Conservation (phyloP, 306 rosid species). For the Quercus engelmannii region DNA sequence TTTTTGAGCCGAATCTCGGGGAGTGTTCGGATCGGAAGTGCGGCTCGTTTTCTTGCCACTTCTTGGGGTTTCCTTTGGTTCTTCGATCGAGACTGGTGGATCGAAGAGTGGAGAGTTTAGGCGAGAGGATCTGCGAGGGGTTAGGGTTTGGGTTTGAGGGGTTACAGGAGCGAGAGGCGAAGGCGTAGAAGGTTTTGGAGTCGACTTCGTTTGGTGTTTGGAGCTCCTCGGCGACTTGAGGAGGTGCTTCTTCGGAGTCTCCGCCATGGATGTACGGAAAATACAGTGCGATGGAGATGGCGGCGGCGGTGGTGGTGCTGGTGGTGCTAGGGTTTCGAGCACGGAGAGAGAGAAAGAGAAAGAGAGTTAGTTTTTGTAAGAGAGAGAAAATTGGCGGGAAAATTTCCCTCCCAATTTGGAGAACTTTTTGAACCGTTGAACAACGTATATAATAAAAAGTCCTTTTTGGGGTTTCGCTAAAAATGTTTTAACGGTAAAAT, state of each 20-base stretch:
- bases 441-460: no score
- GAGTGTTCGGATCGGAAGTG: neutral
- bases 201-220: conserved; percentile 15
- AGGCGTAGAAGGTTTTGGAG: conserved; percentile 33
- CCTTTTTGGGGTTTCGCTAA: no score
- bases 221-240: conserved; percentile 38
- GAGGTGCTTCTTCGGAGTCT: conserved; percentile 42
- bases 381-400: conserved; percentile 45
- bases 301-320: conserved; percentile 9
- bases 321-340: conserved; percentile 25
- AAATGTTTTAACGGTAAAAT: no score
- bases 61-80: conserved; percentile 3
- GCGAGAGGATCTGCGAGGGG: conserved; percentile 62
- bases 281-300: neutral
- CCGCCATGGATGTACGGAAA: conserved; percentile 47
- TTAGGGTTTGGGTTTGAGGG: conserved; percentile 38
- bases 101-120: conserved; percentile 26
- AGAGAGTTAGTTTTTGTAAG: neutral
- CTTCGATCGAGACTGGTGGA: neutral
- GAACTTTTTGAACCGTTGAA: neutral
- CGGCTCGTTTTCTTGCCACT: neutral
- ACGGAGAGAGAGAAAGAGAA: neutral
- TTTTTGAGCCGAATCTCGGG: conserved; percentile 4
- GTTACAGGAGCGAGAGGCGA: conserved; percentile 38
- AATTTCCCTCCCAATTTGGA: conserved; percentile 29